These are phyloP conservation scores for Solanum pimpinellifolium DNA, from an alignment of 257 asterid species.

Conservation along the genomic window DNA sequence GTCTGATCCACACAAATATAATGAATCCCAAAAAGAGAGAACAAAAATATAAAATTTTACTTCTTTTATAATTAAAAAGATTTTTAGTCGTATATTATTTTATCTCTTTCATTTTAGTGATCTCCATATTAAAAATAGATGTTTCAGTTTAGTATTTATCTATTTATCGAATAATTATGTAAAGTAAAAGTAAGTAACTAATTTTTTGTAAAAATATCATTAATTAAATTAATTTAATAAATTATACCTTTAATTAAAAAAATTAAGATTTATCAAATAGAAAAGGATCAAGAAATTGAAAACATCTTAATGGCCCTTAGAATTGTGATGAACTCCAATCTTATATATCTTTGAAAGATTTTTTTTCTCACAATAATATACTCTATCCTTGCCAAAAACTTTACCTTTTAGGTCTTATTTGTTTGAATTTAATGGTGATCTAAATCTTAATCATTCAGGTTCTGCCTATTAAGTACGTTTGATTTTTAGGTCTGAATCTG, in stretches of 20 bases:
- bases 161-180: neutral
- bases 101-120: too few relatives aligned
- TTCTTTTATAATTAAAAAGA: neutral
- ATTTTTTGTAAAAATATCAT: too few relatives aligned
- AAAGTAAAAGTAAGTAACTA: neutral
- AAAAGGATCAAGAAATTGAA: neutral
- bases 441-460: too few relatives aligned
- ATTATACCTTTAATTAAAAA: too few relatives aligned
- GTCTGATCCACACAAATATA: neutral
- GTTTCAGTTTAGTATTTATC: too few relatives aligned
- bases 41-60: neutral
- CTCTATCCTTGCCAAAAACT: neutral
- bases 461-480: too few relatives aligned
- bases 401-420: too few relatives aligned
- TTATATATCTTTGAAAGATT: neutral
- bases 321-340: neutral
- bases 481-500: too few relatives aligned
- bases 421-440: too few relatives aligned
- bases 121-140: too few relatives aligned
- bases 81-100: neutral
- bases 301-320: neutral
- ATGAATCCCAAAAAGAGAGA: neutral
- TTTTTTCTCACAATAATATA: neutral
- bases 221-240: too few relatives aligned
- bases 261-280: too few relatives aligned